Conservation (phyloP, 2,329 filamentous ascomycete species). For the Monilinia fructicola region DNA sequence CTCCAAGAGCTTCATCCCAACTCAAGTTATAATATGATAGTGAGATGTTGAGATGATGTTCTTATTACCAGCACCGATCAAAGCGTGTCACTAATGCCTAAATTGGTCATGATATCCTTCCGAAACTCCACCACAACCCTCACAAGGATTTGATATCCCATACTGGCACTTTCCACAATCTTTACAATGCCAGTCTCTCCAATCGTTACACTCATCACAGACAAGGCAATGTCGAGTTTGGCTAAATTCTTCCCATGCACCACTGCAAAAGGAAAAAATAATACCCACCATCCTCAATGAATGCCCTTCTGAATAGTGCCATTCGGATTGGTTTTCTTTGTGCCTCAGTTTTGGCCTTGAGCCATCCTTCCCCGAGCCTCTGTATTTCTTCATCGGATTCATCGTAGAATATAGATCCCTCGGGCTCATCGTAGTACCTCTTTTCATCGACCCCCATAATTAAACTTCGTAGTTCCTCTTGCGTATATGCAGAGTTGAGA, state of each 20-base stretch:
- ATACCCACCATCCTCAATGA: constrained; percentile 4
- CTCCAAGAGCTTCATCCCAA: background rate
- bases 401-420: constrained; percentile 11
- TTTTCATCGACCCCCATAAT: constrained; percentile 19
- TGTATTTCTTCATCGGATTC: constrained; percentile 2
- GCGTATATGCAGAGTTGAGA: constrained; percentile 10
- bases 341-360: constrained; percentile 6
- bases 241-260: constrained; percentile 10
- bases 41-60: background rate
- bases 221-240: constrained; percentile 6
- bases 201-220: constrained; percentile 18
- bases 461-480: constrained; percentile 13
- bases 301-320: constrained; percentile 9
- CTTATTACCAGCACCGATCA: background rate
- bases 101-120: constrained; percentile 13
- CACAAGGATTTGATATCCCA: constrained; percentile 13
- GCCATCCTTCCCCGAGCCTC: constrained; percentile 12
- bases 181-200: constrained; percentile 17
- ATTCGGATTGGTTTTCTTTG: constrained; percentile 12
- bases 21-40: background rate
- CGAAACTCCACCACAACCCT: constrained; percentile 18
- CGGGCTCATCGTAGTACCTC: constrained; percentile 10
- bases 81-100: background rate
- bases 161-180: constrained; percentile 15
- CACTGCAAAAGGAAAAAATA: constrained; percentile 14